Evolutionary conservation across 2,329 filamentous ascomycete species (phyloP).

Genomic region (Sclerotinia nivalis): DNA sequence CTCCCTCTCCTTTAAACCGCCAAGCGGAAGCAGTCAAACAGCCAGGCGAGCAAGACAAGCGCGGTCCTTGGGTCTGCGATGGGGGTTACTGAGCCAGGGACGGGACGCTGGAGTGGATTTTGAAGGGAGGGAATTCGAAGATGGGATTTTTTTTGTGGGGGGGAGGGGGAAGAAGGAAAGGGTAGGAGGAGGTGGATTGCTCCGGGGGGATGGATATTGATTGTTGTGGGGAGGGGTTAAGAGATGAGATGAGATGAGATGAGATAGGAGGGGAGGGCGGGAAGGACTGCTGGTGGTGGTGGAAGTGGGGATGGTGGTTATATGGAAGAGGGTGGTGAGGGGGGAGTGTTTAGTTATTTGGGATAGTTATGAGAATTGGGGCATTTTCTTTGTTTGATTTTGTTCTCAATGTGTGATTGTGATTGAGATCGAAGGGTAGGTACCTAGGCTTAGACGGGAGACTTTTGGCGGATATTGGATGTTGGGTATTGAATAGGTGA

Average conservation of each 20-base stretch:
- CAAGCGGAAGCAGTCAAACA: no score
- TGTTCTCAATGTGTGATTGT: not conserved
- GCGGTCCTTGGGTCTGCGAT: no score
- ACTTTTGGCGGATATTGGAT: not conserved
- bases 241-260: no score
- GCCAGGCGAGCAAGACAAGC: no score
- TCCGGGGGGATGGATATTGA: not conserved
- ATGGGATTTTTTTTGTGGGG: not conserved
- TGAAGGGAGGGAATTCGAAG: not conserved
- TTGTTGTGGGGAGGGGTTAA: not conserved
- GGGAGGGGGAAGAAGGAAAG: not conserved
- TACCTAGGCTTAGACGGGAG: not conserved
- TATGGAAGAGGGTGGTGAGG: not conserved
- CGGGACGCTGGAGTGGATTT: not conserved
- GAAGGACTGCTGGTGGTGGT: not conserved
- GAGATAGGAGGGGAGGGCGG: not conserved
- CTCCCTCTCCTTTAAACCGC: no score
- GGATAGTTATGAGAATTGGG: not conserved
- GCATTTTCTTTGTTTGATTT: not conserved
- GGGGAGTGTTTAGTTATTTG: not conserved
- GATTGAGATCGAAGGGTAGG: not conserved
- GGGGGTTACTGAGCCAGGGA: not conserved
- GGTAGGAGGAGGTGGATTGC: not conserved
- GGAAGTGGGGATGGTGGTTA: not conserved
- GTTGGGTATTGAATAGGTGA: no score